These are phyloP conservation scores for Aspergillus heteromorphus DNA, from an alignment of 495 filamentous ascomycete species.

Conservation along the genomic window DNA sequence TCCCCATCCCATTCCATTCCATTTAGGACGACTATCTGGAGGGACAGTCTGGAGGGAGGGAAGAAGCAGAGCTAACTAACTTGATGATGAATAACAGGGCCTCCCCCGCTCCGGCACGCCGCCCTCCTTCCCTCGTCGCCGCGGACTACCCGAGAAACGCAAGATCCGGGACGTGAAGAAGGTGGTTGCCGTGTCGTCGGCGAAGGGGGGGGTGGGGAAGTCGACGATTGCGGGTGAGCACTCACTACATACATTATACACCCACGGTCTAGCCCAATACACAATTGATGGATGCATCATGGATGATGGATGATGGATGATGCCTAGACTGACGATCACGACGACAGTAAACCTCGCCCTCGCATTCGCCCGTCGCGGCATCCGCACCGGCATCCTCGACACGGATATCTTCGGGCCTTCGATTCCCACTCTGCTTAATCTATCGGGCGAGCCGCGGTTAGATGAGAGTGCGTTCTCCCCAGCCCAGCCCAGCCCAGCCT, in stretches of 20 bases:
- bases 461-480: conserved; percentile 43
- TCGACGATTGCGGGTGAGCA: conserved; percentile 78
- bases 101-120: conserved; percentile 72
- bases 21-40: too few species aligned
- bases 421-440: conserved; percentile 82
- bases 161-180: conserved; percentile 77
- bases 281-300: too few species aligned
- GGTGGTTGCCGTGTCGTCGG: conserved; percentile 86
- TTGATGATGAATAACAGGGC: conserved; percentile 51
- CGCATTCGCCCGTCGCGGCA: conserved; percentile 72
- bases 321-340: too few species aligned
- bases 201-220: conserved; percentile 96
- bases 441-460: conserved; percentile 67
- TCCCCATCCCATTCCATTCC: neutral
- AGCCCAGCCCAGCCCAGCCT: neutral
- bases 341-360: conserved; percentile 78
- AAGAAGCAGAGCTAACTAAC: too few species aligned
- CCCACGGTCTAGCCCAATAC: neutral
- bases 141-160: conserved; percentile 76
- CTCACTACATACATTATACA: neutral
- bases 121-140: conserved; percentile 68
- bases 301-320: too few species aligned
- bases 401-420: conserved; percentile 96
- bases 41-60: too few species aligned
- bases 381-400: conserved; percentile 82